Conservation (phyloP, 169 alveolate genomes). For the Babesia gibsoni region DNA sequence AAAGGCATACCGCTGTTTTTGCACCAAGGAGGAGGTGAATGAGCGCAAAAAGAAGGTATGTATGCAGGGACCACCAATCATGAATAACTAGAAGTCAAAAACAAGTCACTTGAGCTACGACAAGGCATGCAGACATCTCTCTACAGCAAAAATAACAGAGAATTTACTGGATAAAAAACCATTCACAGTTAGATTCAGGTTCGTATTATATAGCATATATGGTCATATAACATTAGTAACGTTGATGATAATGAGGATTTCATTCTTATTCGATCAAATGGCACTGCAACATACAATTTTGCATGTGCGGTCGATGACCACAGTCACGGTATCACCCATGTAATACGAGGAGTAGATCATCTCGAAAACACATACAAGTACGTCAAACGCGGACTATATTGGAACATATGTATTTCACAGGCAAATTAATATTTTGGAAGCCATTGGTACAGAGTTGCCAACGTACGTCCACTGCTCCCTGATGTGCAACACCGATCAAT, state of each 20-base stretch:
- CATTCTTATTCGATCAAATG: slow-evolving; percentile 67
- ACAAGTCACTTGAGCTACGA: slow-evolving; percentile 17
- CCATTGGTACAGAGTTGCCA: slow-evolving; percentile 34
- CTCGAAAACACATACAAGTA: slow-evolving; percentile 71
- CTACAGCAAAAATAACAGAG: background rate
- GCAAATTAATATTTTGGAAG: slow-evolving; percentile 27
- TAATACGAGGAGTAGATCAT: slow-evolving; percentile 80
- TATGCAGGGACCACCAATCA: too few species aligned
- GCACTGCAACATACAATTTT: slow-evolving; percentile 80
- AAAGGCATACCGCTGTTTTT: slow-evolving; percentile 77
- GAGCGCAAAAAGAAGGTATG: slow-evolving; percentile 52
- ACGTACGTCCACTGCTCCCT: slow-evolving; percentile 44
- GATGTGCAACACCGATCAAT: slow-evolving; percentile 29
- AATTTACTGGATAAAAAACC: background rate
- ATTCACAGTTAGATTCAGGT: slow-evolving; percentile 38
- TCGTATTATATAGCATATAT: slow-evolving; percentile 3
- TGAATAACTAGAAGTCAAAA: too few species aligned
- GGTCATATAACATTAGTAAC: slow-evolving; percentile 15
- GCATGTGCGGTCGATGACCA: slow-evolving; percentile 79
- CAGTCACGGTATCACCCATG: slow-evolving; percentile 74
- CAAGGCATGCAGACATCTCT: slow-evolving; percentile 23
- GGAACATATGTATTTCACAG: background rate
- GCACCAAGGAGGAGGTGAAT: slow-evolving; percentile 66
- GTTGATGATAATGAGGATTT: slow-evolving; percentile 66
- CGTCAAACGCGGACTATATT: background rate